Evolutionary conservation across 768 basidiomycete genomes (phyloP).

Genomic region (Xerocomus spinulosus): DNA sequence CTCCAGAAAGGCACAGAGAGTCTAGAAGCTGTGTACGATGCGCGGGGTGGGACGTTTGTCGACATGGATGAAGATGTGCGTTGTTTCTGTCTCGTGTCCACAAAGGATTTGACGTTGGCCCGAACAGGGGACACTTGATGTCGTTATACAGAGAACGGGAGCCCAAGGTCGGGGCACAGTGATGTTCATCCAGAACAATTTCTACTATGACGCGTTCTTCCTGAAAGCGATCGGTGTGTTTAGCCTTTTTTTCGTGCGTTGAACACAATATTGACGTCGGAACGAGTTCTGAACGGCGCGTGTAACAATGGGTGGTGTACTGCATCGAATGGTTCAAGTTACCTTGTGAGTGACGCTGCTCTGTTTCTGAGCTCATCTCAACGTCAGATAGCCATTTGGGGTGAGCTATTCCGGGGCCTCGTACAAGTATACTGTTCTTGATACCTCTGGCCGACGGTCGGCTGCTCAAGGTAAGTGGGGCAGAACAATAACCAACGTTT

Average conservation of each 20-base stretch:
- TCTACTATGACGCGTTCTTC: conserved; percentile 99
- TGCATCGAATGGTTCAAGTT: conserved; percentile 54
- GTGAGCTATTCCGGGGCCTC: conserved; percentile 93
- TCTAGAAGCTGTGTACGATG: conserved; percentile 70
- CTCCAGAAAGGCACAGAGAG: conserved; percentile 54
- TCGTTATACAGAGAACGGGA: conserved; percentile 86
- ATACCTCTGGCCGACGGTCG: conserved; percentile 80
- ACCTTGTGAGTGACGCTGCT: conserved; percentile 58
- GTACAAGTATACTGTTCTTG: conserved; percentile 95
- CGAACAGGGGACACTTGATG: conserved; percentile 80
- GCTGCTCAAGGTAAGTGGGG: conserved; percentile 74
- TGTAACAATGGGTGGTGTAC: conserved; percentile 82
- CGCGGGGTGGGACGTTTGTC: conserved; percentile 69
- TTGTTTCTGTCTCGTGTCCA: conserved; percentile 7
- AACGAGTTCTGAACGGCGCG: conserved; percentile 84
- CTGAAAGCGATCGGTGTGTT: conserved; percentile 86
- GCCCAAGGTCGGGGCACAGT: conserved; percentile 57
- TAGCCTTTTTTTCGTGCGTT: neutral
- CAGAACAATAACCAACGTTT: neutral
- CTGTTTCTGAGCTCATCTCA: conserved; percentile 2
- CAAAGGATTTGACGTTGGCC: neutral
- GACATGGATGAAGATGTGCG: conserved; percentile 96
- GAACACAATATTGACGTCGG: conserved; percentile 1
- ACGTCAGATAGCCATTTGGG: conserved; percentile 69
- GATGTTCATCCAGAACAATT: conserved; percentile 91